Percentiles rank a stretch among this genome's conserved stretches.
Conservation (phyloP, 148 eudicot genomes). For the Rhododendron ovatum region DNA sequence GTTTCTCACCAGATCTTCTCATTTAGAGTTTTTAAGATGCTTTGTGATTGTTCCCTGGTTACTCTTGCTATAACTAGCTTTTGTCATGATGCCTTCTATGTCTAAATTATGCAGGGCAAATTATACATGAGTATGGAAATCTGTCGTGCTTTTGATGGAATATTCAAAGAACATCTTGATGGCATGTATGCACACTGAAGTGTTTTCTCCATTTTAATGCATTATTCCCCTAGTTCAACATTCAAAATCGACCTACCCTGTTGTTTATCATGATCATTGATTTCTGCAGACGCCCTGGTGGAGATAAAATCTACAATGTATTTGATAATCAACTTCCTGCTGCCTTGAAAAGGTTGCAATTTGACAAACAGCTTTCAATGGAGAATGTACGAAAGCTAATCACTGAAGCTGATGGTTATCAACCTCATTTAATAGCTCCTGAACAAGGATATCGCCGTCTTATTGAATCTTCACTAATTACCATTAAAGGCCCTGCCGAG, state of each 20-base stretch:
- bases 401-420: slow-evolving; percentile 99
- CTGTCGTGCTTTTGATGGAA: slow-evolving; percentile 89
- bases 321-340: slow-evolving; percentile 99
- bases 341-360: slow-evolving; percentile 92
- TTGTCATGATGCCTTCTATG: background rate
- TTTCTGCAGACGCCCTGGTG: slow-evolving; percentile 86
- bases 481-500: slow-evolving; percentile 94
- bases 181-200: slow-evolving; percentile 58
- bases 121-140: slow-evolving; percentile 94
- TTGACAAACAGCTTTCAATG: slow-evolving; percentile 95
- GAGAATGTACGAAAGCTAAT: slow-evolving; percentile 87
- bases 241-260: background rate
- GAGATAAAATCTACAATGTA: slow-evolving; percentile 82
- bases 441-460: slow-evolving; percentile 98
- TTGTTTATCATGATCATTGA: slow-evolving; percentile 5
- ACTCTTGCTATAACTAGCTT: background rate
- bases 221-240: background rate
- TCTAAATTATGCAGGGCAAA: slow-evolving; percentile 63
- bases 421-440: slow-evolving; percentile 97
- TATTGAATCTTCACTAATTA: slow-evolving; percentile 76
- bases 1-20: background rate
- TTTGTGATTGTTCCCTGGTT: background rate
- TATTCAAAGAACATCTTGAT: slow-evolving; percentile 97
- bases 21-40: background rate
- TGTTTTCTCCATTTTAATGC: background rate